Conservation (phyloP, 345 rosid species). For the Clausena lansium region DNA sequence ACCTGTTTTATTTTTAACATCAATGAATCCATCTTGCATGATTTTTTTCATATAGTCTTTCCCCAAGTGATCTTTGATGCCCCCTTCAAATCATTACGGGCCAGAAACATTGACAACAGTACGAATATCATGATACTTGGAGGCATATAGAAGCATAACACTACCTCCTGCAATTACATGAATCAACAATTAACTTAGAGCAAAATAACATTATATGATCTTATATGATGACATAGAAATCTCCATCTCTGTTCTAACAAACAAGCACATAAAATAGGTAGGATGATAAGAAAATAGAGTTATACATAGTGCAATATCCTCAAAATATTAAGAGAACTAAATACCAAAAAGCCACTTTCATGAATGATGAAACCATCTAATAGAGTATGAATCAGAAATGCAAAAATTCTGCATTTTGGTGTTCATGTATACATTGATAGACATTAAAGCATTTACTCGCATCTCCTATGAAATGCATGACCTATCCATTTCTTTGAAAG, state of each 20-base stretch:
- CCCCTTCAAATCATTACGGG: constrained; percentile 69
- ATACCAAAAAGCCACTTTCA: too few species aligned
- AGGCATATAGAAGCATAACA: constrained; percentile 84
- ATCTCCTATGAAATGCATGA: background rate
- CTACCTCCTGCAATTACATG: constrained; percentile 55
- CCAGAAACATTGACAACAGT: constrained; percentile 74
- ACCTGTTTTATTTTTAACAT: constrained; percentile 56
- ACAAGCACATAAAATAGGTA: background rate
- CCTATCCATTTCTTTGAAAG: constrained; percentile 78
- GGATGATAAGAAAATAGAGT: background rate
- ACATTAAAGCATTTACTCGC: background rate
- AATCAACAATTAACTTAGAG: background rate
- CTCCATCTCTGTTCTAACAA: background rate
- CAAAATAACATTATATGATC: background rate
- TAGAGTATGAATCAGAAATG: background rate
- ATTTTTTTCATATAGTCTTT: constrained; percentile 49
- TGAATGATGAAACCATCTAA: background rate
- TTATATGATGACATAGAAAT: background rate
- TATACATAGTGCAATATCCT: background rate
- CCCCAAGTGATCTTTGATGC: constrained; percentile 67
- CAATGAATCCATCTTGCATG: constrained; percentile 53
- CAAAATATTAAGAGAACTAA: background rate
- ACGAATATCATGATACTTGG: constrained; percentile 60
- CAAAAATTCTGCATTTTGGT: background rate
- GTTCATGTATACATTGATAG: background rate